These are phyloP conservation scores for Colletotrichum simmondsii DNA, from an alignment of 2,329 filamentous ascomycete genomes.

Conservation along the genomic window DNA sequence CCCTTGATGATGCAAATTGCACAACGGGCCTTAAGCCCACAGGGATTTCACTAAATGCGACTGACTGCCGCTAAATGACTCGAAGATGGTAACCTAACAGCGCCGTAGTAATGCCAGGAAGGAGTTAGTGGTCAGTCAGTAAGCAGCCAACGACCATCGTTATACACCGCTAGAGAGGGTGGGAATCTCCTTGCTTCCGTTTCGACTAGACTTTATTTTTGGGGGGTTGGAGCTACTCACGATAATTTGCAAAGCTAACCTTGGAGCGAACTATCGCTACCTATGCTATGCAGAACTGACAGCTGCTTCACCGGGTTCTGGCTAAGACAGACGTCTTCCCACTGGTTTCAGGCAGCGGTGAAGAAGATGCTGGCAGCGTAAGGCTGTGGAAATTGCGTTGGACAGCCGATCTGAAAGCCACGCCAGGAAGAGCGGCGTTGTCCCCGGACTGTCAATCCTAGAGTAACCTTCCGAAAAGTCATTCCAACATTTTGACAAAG, in stretches of 20 bases:
- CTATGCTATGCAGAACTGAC: constrained; percentile 22
- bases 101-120: background rate
- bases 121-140: background rate
- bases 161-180: background rate
- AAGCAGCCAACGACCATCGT: constrained; percentile 10
- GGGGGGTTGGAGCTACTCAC: background rate
- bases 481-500: background rate
- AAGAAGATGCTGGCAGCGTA: background rate
- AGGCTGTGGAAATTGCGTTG: constrained; percentile 15
- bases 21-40: background rate
- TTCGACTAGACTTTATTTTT: constrained; percentile 24
- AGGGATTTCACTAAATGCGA: constrained; percentile 1
- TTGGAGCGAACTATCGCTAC: constrained; percentile 5
- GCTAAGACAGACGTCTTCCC: background rate
- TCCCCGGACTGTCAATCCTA: constrained; percentile 2
- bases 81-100: background rate
- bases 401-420: background rate
- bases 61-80: constrained; percentile 6
- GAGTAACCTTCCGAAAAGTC: background rate
- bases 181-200: constrained; percentile 17
- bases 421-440: background rate
- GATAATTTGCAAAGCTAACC: constrained; percentile 17
- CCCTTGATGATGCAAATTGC: constrained; percentile 6
- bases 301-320: constrained; percentile 19
- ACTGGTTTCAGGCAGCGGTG: constrained; percentile 23